Evolutionary conservation across 2,329 filamentous ascomycete genomes (phyloP), one percentile per base, ranked within the genome.

Genomic region (Monosporascus sp.): DNA sequence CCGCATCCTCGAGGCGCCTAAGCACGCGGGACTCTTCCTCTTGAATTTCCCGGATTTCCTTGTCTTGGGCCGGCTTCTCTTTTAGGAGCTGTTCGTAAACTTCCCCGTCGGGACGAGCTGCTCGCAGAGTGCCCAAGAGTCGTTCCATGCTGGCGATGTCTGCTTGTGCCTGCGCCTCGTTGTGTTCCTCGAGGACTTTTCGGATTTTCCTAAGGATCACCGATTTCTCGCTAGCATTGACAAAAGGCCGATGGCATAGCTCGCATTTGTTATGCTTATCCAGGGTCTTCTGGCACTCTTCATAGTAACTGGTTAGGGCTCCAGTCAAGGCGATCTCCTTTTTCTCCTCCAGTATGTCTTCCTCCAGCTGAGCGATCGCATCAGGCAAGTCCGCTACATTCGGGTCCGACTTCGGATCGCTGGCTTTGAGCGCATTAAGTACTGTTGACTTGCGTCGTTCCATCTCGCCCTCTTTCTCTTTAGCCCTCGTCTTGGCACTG

Each of bases 241-340:
- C 74, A 67, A 96, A 91, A 4, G 77, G 70, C 51, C 91, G 82
- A 44, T 82, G 79, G 65, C 93, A 97, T 22, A 94, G 82, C 37
- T 84, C 80, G 68, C 93, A 97, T 45, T 80, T 81, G 60, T 90
- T 88, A 51, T 88, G 81, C 37, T 83, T 76, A 52, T 87, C 78
- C 11, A 89, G 80, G 22, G 78, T 79, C 37, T 82, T 78, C 49
- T 90, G 74, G 64, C 87, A 91, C 50, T 83, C 81, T 45, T 74
- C 75, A 67, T 89, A 91, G 68, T 90, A 95, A 16, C 86, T 79
- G 48, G 85, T 81, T 57, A 92, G 76, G 31, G 85, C 83, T 49
- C 84, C 82, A 58, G 81, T 88, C 50, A 88, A 82, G 52, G 84
- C 86, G 16, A 88, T 76, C 54, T 93, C 86, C 51, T 84, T 84